Conservation (phyloP, 495 filamentous ascomycete genomes). For the Talaromyces trachyspermus region DNA sequence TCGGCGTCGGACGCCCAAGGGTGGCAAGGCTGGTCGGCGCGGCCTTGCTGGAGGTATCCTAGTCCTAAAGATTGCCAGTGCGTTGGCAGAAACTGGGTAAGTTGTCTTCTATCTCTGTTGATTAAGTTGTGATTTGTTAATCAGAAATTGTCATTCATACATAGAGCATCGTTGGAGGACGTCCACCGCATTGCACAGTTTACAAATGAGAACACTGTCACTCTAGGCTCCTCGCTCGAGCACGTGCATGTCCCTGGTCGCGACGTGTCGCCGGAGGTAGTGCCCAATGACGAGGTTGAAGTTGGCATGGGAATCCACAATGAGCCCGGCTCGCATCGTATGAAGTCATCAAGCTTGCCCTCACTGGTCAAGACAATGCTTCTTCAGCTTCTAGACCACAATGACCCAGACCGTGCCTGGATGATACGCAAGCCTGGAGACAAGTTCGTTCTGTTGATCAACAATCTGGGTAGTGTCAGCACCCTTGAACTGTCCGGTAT, state of each 20-base stretch:
- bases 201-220: conserved; percentile 69
- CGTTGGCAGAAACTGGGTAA: conserved; percentile 67
- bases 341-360: conserved; percentile 54
- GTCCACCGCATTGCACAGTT: conserved; percentile 64
- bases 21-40: conserved; percentile 85
- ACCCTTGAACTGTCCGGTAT: conserved; percentile 84
- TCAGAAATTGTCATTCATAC: neutral
- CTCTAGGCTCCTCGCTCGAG: conserved; percentile 75
- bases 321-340: conserved; percentile 73
- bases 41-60: conserved; percentile 89
- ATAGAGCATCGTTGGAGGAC: conserved; percentile 49
- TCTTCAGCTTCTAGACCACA: conserved; percentile 66
- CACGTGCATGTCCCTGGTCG: conserved; percentile 93
- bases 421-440: conserved; percentile 55
- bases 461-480: conserved; percentile 92
- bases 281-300: conserved; percentile 71
- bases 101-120: conserved; percentile 16
- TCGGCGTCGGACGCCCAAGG: conserved; percentile 77
- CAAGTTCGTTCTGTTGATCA: conserved; percentile 71
- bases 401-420: conserved; percentile 76
- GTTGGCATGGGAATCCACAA: conserved; percentile 99
- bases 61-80: conserved; percentile 83
- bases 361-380: conserved; percentile 75
- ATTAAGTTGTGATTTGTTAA: neutral
- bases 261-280: conserved; percentile 38